These are phyloP conservation scores for Gossypium thurberi DNA, from an alignment of 345 rosid genomes.

Conservation along the genomic window DNA sequence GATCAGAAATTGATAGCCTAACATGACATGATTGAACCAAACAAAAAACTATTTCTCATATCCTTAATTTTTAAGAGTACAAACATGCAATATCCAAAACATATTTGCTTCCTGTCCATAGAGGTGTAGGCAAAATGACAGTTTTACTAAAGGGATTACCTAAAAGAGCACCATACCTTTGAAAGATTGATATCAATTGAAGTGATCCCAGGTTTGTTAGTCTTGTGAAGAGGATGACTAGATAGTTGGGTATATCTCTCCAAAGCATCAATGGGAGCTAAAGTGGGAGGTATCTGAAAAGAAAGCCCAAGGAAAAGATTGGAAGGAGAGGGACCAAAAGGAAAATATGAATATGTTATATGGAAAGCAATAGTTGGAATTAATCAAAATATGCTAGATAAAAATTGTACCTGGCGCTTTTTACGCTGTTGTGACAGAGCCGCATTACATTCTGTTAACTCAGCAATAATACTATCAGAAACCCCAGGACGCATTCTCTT, in stretches of 20 bases:
- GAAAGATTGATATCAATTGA: constrained; percentile 65
- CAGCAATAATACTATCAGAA: constrained; percentile 52
- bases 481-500: constrained; percentile 69
- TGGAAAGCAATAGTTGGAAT: neutral
- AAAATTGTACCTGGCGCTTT: constrained; percentile 54
- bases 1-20: neutral
- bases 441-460: constrained; percentile 78
- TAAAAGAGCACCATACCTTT: constrained; percentile 43
- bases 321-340: neutral
- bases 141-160: neutral
- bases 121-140: neutral
- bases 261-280: constrained; percentile 60
- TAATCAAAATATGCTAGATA: neutral
- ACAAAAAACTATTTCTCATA: neutral
- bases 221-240: constrained; percentile 92
- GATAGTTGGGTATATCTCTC: constrained; percentile 89
- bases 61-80: neutral
- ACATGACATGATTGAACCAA: neutral
- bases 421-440: constrained; percentile 89
- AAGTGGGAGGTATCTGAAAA: constrained; percentile 58
- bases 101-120: neutral
- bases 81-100: neutral
- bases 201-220: constrained; percentile 72
- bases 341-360: neutral
- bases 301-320: constrained; percentile 2